phyloP scores from a whole-genome alignment of 208 protist species.

The Crithidia mellificae region DNA sequence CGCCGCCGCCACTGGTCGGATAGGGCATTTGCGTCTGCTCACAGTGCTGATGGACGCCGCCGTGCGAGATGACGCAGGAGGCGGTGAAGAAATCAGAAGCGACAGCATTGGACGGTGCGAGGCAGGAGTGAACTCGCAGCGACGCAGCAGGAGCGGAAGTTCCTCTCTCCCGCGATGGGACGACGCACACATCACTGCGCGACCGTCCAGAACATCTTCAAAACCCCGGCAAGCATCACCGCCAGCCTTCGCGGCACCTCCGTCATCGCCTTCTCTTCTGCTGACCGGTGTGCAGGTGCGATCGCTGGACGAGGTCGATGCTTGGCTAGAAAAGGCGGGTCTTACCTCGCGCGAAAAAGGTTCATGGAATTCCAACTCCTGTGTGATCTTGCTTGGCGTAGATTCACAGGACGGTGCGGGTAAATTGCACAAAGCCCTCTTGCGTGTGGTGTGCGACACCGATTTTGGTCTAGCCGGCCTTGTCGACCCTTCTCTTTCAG shows the following conservation, averaged over 20 bases:
- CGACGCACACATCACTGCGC: background rate
- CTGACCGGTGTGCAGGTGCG: conserved; percentile 22
- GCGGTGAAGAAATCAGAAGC: background rate
- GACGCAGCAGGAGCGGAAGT: background rate
- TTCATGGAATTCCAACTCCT: background rate
- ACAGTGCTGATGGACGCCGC: conserved; percentile 15
- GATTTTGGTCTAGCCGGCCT: too few species aligned
- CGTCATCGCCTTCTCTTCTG: background rate
- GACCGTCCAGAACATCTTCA: background rate
- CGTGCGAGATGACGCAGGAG: background rate
- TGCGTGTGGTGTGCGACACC: conserved; percentile 23
- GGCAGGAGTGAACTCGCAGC: background rate
- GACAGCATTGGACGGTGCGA: background rate
- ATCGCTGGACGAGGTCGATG: conserved; percentile 18
- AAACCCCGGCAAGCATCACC: too few species aligned
- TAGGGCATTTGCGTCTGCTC: background rate
- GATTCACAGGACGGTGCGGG: conserved; percentile 22
- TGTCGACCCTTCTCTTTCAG: too few species aligned
- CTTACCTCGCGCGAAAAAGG: background rate
- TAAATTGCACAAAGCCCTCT: conserved; percentile 19
- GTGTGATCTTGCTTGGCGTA: conserved; percentile 20
- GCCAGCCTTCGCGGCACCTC: too few species aligned
- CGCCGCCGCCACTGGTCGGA: background rate
- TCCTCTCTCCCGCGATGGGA: background rate
- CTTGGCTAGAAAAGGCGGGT: conserved; percentile 16